Conservation (phyloP, 805 yeast species). For the Komagataella ulmi region DNA sequence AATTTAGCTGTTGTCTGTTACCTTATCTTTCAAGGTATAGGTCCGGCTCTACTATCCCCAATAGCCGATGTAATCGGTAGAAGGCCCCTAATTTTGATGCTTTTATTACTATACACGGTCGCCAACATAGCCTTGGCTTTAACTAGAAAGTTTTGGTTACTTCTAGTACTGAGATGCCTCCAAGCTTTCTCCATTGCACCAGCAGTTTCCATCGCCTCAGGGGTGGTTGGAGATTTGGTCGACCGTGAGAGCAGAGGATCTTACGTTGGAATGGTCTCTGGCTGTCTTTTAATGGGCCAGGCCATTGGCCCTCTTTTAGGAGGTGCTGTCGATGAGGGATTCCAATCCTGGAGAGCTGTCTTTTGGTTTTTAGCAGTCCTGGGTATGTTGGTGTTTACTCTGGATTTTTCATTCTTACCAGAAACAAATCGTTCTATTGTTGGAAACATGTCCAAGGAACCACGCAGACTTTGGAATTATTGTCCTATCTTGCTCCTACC, state of each 20-base stretch:
- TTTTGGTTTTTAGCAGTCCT: conserved; percentile 56
- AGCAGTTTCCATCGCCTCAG: conserved; percentile 49
- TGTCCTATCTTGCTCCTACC: conserved; percentile 5
- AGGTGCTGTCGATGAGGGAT: conserved; percentile 26
- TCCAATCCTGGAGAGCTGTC: conserved; percentile 52
- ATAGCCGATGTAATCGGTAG: conserved; percentile 57
- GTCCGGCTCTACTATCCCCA: conserved; percentile 50
- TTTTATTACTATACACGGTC: conserved; percentile 34
- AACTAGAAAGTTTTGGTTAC: conserved; percentile 34
- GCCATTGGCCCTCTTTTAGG: conserved; percentile 60
- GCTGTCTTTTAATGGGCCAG: conserved; percentile 48
- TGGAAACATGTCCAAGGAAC: conserved; percentile 16
- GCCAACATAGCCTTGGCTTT: conserved; percentile 50
- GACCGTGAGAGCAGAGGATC: conserved; percentile 47
- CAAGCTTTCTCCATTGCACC: conserved; percentile 71
- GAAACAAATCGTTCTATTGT: conserved; percentile 25
- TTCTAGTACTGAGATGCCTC: conserved; percentile 45
- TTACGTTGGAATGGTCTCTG: conserved; percentile 47
- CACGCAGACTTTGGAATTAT: conserved; percentile 1
- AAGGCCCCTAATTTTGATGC: conserved; percentile 42
- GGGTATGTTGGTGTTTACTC: conserved; percentile 26
- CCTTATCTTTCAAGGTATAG: conserved; percentile 52
- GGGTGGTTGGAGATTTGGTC: conserved; percentile 56
- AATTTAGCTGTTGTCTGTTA: conserved; percentile 60
- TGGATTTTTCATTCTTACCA: conserved; percentile 21